Conservation (phyloP, 768 basidiomycete genomes). For the Boletus rex-veris region DNA sequence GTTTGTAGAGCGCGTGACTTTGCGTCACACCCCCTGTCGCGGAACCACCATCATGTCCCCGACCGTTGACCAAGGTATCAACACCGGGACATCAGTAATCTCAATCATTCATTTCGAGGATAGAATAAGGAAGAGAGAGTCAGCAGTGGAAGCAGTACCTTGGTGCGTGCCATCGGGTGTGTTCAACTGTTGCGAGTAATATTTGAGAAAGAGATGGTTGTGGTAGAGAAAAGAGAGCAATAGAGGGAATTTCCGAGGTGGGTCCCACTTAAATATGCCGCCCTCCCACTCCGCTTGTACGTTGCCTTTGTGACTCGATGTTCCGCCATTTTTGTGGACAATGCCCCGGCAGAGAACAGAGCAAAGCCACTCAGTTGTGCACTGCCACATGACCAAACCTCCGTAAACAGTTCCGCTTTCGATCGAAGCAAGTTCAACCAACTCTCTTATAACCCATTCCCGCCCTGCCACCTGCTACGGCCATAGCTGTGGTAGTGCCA, state of each 20-base stretch:
- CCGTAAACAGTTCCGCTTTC: conserved; percentile 3
- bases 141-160: conserved; percentile 24
- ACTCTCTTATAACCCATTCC: no score
- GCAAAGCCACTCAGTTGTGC: not conserved
- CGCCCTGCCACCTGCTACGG: no score
- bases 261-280: conserved; percentile 11
- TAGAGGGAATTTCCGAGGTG: not conserved
- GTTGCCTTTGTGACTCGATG: not conserved
- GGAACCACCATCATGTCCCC: no score
- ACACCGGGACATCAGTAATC: no score
- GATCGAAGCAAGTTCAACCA: no score
- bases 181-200: not conserved
- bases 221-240: conserved; percentile 16
- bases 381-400: conserved; percentile 20
- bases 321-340: conserved; percentile 21
- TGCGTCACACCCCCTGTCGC: no score
- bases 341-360: conserved; percentile 4
- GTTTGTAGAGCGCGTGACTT: no score
- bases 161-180: conserved; percentile 66
- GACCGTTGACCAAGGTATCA: no score
- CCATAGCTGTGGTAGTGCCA: no score
- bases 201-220: conserved; percentile 13
- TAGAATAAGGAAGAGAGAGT: not conserved
- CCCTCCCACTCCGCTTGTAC: conserved; percentile 2
- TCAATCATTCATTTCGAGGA: not conserved